Evolutionary conservation across 345 rosid genomes (phyloP).

Genomic region (Stellera chamaejasme): DNA sequence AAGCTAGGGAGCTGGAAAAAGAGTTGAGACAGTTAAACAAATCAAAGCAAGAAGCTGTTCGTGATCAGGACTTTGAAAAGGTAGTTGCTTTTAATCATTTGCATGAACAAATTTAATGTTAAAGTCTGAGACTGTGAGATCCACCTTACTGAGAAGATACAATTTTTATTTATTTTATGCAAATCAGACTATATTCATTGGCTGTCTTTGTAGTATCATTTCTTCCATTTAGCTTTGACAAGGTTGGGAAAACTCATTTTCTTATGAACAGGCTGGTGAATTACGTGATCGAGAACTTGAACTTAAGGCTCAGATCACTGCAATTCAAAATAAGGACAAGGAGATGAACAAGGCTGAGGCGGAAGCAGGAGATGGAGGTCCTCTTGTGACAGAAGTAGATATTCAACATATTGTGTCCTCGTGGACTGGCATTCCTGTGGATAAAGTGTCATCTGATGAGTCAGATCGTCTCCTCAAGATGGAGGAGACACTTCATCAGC

Average conservation of each 20-base stretch:
- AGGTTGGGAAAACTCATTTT: background rate
- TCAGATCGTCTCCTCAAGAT: conserved; percentile 89
- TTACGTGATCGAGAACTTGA: conserved; percentile 92
- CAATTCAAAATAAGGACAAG: conserved; percentile 80
- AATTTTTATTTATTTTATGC: background rate
- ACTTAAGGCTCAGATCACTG: conserved; percentile 81
- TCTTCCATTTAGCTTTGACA: background rate
- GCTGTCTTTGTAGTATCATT: background rate
- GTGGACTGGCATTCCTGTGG: conserved; percentile 99
- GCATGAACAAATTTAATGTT: background rate
- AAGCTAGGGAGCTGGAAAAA: conserved; percentile 93
- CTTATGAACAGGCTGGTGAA: conserved; percentile 73
- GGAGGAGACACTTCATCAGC: conserved; percentile 92
- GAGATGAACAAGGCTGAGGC: conserved; percentile 92
- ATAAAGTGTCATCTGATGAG: conserved; percentile 92
- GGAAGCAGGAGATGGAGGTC: conserved; percentile 84
- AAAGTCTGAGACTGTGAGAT: background rate
- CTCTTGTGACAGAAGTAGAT: conserved; percentile 72
- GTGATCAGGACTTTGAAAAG: conserved; percentile 95
- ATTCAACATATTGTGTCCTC: conserved; percentile 91
- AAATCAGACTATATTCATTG: background rate
- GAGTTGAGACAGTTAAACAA: conserved; percentile 90
- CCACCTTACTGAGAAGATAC: background rate
- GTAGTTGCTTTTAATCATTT: conserved; percentile 21
- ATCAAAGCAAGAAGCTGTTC: conserved; percentile 95